phyloP scores from a whole-genome alignment of 805 yeast genomes.

The Vanderwaltozyma tropicalis region DNA sequence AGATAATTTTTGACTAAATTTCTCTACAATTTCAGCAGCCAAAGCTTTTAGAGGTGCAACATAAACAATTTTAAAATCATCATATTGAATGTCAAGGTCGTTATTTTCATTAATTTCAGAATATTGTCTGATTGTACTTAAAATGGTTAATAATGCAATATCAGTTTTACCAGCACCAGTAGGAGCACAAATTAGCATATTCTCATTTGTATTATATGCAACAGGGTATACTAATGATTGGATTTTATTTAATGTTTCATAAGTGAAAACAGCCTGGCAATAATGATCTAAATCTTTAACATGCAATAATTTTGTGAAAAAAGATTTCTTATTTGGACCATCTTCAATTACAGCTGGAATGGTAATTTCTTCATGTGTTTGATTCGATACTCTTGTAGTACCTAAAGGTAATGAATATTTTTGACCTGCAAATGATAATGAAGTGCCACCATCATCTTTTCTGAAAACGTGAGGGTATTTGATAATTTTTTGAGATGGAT shows the following conservation, averaged over 20 bases:
- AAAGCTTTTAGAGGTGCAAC: conserved; percentile 90
- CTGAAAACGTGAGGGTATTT: conserved; percentile 84
- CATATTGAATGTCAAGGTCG: conserved; percentile 59
- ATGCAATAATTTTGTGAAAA: conserved; percentile 38
- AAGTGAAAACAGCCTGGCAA: conserved; percentile 79
- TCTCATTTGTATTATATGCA: conserved; percentile 87
- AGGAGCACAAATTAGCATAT: conserved; percentile 94
- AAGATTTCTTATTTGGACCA: conserved; percentile 37
- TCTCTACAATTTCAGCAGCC: conserved; percentile 94
- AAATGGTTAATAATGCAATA: conserved; percentile 71
- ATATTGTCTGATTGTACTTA: conserved; percentile 70
- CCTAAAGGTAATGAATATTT: conserved; percentile 75
- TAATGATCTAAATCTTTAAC: conserved; percentile 59
- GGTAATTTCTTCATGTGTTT: conserved; percentile 65
- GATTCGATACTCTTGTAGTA: conserved; percentile 52
- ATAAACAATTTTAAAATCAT: conserved; percentile 81
- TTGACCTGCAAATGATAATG: conserved; percentile 68
- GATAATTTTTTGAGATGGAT: conserved; percentile 36
- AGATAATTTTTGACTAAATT: conserved; percentile 61
- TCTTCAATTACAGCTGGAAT: conserved; percentile 68
- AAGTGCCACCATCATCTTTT: conserved; percentile 46
- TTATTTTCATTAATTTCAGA: conserved; percentile 42
- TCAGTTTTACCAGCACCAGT: conserved; percentile 98
- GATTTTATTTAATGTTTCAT: conserved; percentile 69
- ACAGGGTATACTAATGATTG: conserved; percentile 87